Evolutionary conservation across 441 rosid species (phyloP), one percentile per base, ranked within the genome.

Genomic region (Bocquillonia castaneifolia): DNA sequence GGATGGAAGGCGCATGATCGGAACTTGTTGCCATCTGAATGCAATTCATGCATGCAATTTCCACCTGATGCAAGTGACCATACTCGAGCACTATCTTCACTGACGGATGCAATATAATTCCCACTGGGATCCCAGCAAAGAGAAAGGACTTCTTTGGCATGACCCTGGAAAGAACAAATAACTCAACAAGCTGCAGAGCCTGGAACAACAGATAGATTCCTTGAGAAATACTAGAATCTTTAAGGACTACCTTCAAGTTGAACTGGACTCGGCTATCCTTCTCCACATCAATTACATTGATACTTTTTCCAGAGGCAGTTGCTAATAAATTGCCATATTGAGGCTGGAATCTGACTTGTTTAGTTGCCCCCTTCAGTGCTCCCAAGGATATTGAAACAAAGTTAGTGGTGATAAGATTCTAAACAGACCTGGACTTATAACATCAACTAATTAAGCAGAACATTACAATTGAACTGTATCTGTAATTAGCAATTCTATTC

Each of bases 1-100:
- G 82, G 85, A 73, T 84, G 85, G 74, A 81, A 84, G 52, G 74
- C 71, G 31, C 82, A 81, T 14, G 84, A 79, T 36, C 6, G 68
- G 66, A 66, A 74, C 66, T 78, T 76, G 82, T 84, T 70, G 62
- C 81, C 83, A 48, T 59, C 69, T 36, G 77, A 74, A 45, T 42
- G 66, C 77, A 79, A 44, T 64, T 79, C 79, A 20, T 62, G 66
- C 39, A 71, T 28, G 66, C 82, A 84, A 28, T 66, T 75, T 68
- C 77, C 75, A 15, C 73, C 72, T 1, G 78, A 59, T 28, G 45
- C 68, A 36, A 72, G 64, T 39, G 87, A 68, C 84, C 87, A 84
- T 25, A 79, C 36, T 40, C 72, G 71, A 20, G 80, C 80, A 58
- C 70, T 68, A 48, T 84, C 82, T 74, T 76, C 80, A 57, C 82